A percentile compares a stretch with the other conserved stretches of the same genome.
phyloP scores from a whole-genome alignment of 2,329 filamentous ascomycete species.

The Blumeria hordei region DNA sequence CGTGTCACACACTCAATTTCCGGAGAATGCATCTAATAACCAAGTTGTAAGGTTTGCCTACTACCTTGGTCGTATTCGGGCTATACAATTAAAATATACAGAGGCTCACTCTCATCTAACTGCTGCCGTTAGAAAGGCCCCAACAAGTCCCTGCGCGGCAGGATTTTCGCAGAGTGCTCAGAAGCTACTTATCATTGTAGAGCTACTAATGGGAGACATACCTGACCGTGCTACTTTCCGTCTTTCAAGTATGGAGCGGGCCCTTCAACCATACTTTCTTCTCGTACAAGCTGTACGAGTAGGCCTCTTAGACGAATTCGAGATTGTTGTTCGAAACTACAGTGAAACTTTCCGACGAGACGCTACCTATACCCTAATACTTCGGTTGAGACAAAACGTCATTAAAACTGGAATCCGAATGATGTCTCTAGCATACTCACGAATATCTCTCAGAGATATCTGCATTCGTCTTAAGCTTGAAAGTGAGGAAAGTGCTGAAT shows the following conservation, averaged over 20 bases:
- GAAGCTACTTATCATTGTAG: conserved; percentile 88
- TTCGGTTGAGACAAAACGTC: conserved; percentile 89
- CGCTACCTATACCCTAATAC: conserved; percentile 82
- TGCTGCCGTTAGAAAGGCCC: conserved; percentile 83
- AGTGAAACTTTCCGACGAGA: conserved; percentile 74
- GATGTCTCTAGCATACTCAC: conserved; percentile 95
- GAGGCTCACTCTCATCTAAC: conserved; percentile 88
- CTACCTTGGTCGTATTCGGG: conserved; percentile 87
- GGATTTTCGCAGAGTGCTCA: conserved; percentile 92
- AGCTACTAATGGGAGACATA: conserved; percentile 95
- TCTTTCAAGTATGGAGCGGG: conserved; percentile 61
- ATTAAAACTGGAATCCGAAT: conserved; percentile 98
- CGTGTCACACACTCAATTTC: conserved; percentile 88
- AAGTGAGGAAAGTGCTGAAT: conserved; percentile 92
- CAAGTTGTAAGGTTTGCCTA: conserved; percentile 94
- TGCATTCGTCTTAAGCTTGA: conserved; percentile 85
- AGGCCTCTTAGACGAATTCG: conserved; percentile 85
- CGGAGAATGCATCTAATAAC: conserved; percentile 83
- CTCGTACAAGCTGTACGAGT: conserved; percentile 88
- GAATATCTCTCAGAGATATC: conserved; percentile 90
- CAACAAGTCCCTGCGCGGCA: conserved; percentile 65
- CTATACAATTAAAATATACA: conserved; percentile 89
- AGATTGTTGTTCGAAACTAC: conserved; percentile 62
- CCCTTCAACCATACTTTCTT: conserved; percentile 78
- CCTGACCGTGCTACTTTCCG: conserved; percentile 89